Percentiles rank a stretch among this genome's conserved stretches.
phyloP scores from a whole-genome alignment of 1,284 basidiomycete genomes.

The Moesziomyces globuligerus region DNA sequence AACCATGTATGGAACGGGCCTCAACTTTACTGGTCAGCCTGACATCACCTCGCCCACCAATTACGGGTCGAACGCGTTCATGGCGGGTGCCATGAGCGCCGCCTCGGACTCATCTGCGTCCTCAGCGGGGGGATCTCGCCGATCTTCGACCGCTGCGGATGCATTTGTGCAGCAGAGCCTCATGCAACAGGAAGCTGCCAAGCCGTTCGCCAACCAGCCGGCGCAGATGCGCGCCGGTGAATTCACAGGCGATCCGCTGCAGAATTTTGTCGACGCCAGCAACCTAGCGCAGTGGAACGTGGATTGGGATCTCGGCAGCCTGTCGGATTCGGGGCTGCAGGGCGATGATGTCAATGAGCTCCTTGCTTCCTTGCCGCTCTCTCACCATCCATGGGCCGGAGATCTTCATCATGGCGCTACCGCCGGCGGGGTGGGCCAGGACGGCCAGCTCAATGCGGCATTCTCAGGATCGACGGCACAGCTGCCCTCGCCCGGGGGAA shows the following conservation, averaged over 20 bases:
- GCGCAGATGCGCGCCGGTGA: constrained; percentile 7
- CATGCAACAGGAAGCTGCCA: constrained; percentile 8
- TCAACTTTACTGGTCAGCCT: constrained; percentile 12
- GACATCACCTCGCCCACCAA: constrained; percentile 18
- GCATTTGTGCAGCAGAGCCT: constrained; percentile 23
- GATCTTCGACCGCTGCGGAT: constrained; percentile 15
- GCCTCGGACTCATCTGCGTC: constrained; percentile 32
- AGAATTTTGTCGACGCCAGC: constrained; percentile 20
- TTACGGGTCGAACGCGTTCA: constrained; percentile 7
- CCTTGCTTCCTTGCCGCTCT: constrained; percentile 42
- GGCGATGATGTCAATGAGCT: constrained; percentile 21
- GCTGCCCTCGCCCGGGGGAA: constrained; percentile 2
- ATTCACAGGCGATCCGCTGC: constrained; percentile 16
- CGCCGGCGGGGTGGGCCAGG: constrained; percentile 2
- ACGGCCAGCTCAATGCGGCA: background rate
- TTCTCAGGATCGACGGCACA: constrained; percentile 5
- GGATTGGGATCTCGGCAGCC: constrained; percentile 44
- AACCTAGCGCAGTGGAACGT: constrained; percentile 26
- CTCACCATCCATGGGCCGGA: constrained; percentile 52
- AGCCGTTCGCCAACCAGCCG: constrained; percentile 6
- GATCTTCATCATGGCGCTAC: constrained; percentile 39
- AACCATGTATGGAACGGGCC: constrained; percentile 13
- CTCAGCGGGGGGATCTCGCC: constrained; percentile 27
- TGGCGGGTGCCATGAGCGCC: constrained; percentile 15
- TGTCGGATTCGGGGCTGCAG: constrained; percentile 27